Base-by-base conservation (phyloP, 2,329 filamentous ascomycete species). In the Talaromyces sp. region DNA sequence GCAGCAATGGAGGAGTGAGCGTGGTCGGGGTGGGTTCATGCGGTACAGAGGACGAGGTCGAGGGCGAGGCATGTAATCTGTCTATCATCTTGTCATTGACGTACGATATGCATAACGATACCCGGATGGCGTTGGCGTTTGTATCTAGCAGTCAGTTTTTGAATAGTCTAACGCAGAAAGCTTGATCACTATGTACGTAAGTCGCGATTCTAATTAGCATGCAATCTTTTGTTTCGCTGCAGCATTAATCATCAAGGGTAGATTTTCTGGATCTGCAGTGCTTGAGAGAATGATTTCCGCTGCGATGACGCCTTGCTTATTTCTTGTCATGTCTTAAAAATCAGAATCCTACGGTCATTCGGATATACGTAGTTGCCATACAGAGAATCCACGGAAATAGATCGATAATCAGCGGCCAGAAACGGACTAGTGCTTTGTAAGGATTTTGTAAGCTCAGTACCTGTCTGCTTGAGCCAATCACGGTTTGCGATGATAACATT, bases 1-100 rank as follows among this genome's bases (percentile, higher is more conserved):
- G 67, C 80, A 83, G 64, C 82, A 83, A 67, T 81, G 81, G 72
- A 75, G 79, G 68, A 77, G 76, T 73, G 74, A 84, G 79, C 75
- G 84, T 72, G 77, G 82, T 69, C 81, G 79, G 68, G 79, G 73
- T 66, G 77, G 76, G n/a, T 79, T 77, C 68, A 76, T 76, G 70
- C 70, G 76, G 42, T 78, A 74, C 65, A 70, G 79, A 66, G 80
- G 78, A 69, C 82, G 81, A 70, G 77, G 70, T 69, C 80, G 79
- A 74, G 75, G 59, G 5, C 21, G 62, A 48, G 62, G 62, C 25
- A 61, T 64, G 37, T 64, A 48, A n/a, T 28, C 8, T 21, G n/a
- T 18, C 28, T 37, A 7, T 59, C 28, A 48, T 28, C n/a, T 35
- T 21, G 16, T 54, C n/a, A 7, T 54, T 21, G 18, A 50, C 37